A percentile compares a stretch with the other conserved stretches of the same genome.
Evolutionary conservation across 495 filamentous ascomycete genomes (phyloP).

Genomic region (Xanthoparmelia taractica): DNA sequence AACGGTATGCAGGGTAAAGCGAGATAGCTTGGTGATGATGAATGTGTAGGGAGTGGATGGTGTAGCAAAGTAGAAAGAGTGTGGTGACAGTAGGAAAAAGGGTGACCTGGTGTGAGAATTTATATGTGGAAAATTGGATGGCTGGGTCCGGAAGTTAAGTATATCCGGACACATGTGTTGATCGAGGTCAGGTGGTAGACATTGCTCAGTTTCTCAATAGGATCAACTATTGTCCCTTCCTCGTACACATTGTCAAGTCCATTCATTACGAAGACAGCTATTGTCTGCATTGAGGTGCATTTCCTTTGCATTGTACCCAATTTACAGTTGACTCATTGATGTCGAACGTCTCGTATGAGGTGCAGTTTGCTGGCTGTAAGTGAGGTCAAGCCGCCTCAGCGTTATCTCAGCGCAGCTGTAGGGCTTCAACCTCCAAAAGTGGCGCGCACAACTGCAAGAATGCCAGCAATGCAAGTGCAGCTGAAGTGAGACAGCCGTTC

Average conservation of each 20-base stretch:
- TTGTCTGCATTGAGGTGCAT: not conserved
- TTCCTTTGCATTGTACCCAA: not conserved
- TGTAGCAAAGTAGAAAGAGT: not conserved
- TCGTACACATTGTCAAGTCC: not conserved
- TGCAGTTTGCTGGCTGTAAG: not conserved
- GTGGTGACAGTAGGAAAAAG: not conserved
- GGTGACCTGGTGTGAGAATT: not conserved
- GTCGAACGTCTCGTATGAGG: not conserved
- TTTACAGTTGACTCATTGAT: not conserved
- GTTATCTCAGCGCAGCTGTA: not conserved
- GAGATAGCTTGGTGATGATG: not conserved
- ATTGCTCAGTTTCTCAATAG: not conserved
- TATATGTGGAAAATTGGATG: not conserved
- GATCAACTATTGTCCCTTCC: not conserved
- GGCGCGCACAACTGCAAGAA: not conserved
- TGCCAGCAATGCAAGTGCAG: not conserved
- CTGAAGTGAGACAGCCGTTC: not conserved
- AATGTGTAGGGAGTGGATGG: not conserved
- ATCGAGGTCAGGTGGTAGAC: not conserved
- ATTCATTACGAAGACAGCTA: not conserved
- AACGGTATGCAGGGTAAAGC: not conserved
- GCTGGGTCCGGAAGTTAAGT: not conserved
- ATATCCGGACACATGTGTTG: not conserved
- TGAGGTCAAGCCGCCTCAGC: not conserved
- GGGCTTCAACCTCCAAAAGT: not conserved